A percentile compares a stretch with the other conserved stretches of the same genome.
These are phyloP conservation scores for Fomitopsis schrenkii DNA, from an alignment of 1,284 basidiomycete species.

Conservation along the genomic window DNA sequence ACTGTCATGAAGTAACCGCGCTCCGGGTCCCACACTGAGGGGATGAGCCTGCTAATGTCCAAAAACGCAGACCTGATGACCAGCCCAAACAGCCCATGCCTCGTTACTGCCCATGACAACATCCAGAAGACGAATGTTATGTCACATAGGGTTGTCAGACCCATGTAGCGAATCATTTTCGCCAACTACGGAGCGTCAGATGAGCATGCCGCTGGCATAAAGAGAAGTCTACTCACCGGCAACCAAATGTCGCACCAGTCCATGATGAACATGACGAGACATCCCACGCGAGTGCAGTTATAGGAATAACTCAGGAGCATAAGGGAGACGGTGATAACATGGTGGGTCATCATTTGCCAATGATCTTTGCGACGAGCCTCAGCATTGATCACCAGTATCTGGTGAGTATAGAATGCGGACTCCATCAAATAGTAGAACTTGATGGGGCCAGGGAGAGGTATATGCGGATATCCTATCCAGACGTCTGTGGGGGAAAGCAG, in stretches of 20 bases:
- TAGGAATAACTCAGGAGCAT: slow-evolving; percentile 76
- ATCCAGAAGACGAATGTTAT: slow-evolving; percentile 79
- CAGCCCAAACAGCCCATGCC: slow-evolving; percentile 75
- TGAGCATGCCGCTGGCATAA: background rate
- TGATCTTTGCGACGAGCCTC: slow-evolving; percentile 93
- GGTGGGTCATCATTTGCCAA: slow-evolving; percentile 94
- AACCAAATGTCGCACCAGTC: slow-evolving; percentile 91
- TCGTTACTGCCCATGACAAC: slow-evolving; percentile 84
- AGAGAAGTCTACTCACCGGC: slow-evolving; percentile 56
- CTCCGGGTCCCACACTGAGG: slow-evolving; percentile 57
- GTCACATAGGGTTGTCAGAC: slow-evolving; percentile 68
- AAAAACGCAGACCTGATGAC: slow-evolving; percentile 66
- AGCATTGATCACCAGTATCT: slow-evolving; percentile 89
- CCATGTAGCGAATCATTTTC: slow-evolving; percentile 91
- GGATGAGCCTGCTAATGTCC: slow-evolving; percentile 38
- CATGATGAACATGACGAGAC: slow-evolving; percentile 87
- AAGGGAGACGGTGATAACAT: slow-evolving; percentile 84
- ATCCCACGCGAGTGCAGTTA: slow-evolving; percentile 87
- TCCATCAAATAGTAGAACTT: slow-evolving; percentile 94
- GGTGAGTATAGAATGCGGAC: slow-evolving; percentile 92
- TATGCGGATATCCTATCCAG: slow-evolving; percentile 84
- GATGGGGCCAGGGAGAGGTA: slow-evolving; percentile 70
- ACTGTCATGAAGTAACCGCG: slow-evolving; percentile 54
- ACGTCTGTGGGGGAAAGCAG: slow-evolving; percentile 65
- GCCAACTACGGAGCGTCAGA: slow-evolving; percentile 56